Evolutionary conservation across 2,329 filamentous ascomycete genomes (phyloP), one percentile per base, ranked within the genome.

Genomic region (Epichloe bromicola): DNA sequence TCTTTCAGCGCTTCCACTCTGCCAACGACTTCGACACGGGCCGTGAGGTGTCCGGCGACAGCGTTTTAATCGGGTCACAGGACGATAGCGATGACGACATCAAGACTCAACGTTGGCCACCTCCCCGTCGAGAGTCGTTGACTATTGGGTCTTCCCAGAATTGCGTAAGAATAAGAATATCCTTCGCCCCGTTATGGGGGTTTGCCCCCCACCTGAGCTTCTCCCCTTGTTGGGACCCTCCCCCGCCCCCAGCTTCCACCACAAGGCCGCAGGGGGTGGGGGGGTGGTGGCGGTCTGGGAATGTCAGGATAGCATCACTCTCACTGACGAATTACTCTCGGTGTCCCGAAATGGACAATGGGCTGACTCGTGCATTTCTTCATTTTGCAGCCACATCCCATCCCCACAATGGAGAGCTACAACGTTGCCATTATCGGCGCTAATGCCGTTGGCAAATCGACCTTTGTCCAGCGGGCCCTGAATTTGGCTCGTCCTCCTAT

Each of bases 401-500:
- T 60, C 52, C 56, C 61, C 61, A 62, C 59, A 53, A 81, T 82
- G 78, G 77, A 80, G 55, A 70, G 73, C 57, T 75, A 82, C 61
- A 82, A 80, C 61, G 80, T 86, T 57, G 80, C 79, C 59, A 73
- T 85, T 54, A 80, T 86, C 63, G 82, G 82, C 59, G 75, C 79
- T 63, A 71, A 75, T 58, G 80, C 80, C 54, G 82, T 82, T 46
- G 82, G 82, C 57, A 86, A 86, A 65, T 83, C 80, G 48, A 75
- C 80, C 45, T 82, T 85, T 60, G 79, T 85, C 60, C 80, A 84
- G 65, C 75, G 74, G 44, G 78, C 80, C 50, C 70, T 83, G 55
- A 75, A 78, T 50, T 66, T 82, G 20, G 64, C 74, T 39, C 67
- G 74, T 19, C 70, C 74, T 10, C 76, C 80, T 34, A 73, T 71